Evolutionary conservation across 805 yeast genomes (phyloP).

Genomic region (Hanseniaspora meyeri): DNA sequence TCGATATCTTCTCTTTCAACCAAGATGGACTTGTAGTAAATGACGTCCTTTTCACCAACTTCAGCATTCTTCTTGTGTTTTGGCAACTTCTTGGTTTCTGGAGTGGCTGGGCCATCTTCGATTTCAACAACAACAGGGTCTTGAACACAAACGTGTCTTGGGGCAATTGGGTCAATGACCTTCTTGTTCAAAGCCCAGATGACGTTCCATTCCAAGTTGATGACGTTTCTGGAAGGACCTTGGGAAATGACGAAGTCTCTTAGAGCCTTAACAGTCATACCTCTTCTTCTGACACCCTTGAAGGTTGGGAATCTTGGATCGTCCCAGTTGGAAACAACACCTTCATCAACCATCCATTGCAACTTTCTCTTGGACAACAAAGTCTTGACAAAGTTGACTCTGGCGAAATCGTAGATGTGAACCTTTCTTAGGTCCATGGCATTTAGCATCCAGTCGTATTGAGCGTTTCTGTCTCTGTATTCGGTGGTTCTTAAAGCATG

Average conservation of each 20-base stretch:
- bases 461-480: conserved; percentile 97
- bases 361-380: conserved; percentile 90
- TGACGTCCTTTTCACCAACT: conserved; percentile 72
- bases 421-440: conserved; percentile 79
- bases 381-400: conserved; percentile 94
- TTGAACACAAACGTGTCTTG: conserved; percentile 80
- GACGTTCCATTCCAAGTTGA: conserved; percentile 92
- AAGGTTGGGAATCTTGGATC: conserved; percentile 99
- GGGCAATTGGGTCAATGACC: conserved; percentile 91
- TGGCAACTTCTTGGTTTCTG: conserved; percentile 60
- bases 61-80: conserved; percentile 92
- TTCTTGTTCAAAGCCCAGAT: conserved; percentile 98
- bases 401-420: conserved; percentile 94
- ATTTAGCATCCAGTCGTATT: conserved; percentile 89
- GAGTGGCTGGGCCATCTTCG: conserved; percentile 50
- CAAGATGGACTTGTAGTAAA: conserved; percentile 49
- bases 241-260: conserved; percentile 85
- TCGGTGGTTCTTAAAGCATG: conserved; percentile 97
- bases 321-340: conserved; percentile 85
- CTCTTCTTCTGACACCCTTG: conserved; percentile 98
- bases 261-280: conserved; percentile 97
- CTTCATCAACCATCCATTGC: conserved; percentile 97
- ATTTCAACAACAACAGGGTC: conserved; percentile 62
- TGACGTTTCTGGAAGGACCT: conserved; percentile 95
- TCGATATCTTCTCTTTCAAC: conserved; percentile 79